Evolutionary conservation across 306 rosid genomes (phyloP).

Genomic region (Malus asiatica): DNA sequence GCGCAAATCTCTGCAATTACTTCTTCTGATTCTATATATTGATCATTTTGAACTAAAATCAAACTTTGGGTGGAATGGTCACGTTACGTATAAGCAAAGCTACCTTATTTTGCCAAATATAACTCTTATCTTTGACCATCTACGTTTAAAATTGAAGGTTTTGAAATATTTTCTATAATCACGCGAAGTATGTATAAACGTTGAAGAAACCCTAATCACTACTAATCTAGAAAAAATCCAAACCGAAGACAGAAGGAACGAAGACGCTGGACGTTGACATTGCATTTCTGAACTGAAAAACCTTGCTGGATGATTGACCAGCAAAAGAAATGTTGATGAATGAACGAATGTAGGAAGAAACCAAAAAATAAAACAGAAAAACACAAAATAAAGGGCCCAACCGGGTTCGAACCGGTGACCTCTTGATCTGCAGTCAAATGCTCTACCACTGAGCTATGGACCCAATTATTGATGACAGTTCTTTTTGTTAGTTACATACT

Average conservation of each 20-base stretch:
- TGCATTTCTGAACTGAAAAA: no score
- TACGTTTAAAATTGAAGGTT: no score
- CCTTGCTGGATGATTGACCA: not conserved
- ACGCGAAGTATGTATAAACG: not conserved
- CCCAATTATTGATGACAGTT: not conserved
- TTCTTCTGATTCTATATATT: no score
- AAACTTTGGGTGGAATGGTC: no score
- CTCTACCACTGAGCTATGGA: conserved; percentile 26
- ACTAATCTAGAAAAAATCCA: not conserved
- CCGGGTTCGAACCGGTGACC: not conserved
- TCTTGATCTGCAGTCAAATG: not conserved
- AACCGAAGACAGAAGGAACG: no score
- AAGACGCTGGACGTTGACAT: not conserved
- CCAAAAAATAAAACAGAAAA: not conserved
- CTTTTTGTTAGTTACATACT: no score
- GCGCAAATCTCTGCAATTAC: no score
- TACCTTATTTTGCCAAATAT: not conserved
- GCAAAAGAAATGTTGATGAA: not conserved
- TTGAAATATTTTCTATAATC: no score
- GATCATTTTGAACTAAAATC: no score
- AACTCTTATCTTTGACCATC: not conserved
- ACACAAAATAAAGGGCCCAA: conserved; percentile 6
- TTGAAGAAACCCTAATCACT: not conserved
- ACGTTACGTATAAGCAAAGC: not conserved
- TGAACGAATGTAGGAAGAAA: not conserved